These are phyloP conservation scores for Rhododendron ferrugineum DNA, from an alignment of 148 eudicot genomes.

Conservation along the genomic window DNA sequence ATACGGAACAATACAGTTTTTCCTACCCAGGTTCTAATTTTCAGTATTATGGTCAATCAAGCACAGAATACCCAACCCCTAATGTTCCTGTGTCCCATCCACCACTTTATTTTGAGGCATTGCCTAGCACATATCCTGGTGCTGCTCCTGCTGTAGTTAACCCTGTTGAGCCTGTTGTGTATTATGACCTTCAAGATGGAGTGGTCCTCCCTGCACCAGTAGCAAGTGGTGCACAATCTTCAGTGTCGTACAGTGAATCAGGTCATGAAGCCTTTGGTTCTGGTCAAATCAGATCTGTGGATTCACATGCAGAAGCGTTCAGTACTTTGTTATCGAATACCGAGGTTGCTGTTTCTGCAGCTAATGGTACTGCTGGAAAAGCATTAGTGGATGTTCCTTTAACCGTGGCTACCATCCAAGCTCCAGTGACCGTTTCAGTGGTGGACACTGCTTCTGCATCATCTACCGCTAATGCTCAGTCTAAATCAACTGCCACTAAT, in stretches of 20 bases:
- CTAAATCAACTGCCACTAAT: slow-evolving; percentile 39
- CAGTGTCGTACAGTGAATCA: slow-evolving; percentile 24
- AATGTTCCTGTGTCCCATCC: slow-evolving; percentile 34
- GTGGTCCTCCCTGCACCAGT: slow-evolving; percentile 30
- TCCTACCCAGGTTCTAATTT: slow-evolving; percentile 36
- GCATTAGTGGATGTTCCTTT: slow-evolving; percentile 28
- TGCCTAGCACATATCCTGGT: slow-evolving; percentile 30
- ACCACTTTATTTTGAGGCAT: slow-evolving; percentile 44
- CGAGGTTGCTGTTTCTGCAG: slow-evolving; percentile 18
- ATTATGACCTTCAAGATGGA: slow-evolving; percentile 60
- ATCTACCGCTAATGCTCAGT: slow-evolving; percentile 32
- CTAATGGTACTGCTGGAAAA: slow-evolving; percentile 19
- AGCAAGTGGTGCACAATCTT: slow-evolving; percentile 26
- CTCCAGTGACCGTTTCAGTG: slow-evolving; percentile 30
- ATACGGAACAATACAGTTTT: slow-evolving; percentile 41
- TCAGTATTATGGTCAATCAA: slow-evolving; percentile 46
- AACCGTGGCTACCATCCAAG: slow-evolving; percentile 28
- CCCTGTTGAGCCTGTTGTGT: slow-evolving; percentile 41
- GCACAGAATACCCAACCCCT: slow-evolving; percentile 24
- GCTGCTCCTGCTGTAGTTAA: slow-evolving; percentile 36
- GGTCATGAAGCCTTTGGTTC: slow-evolving; percentile 22
- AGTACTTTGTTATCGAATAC: slow-evolving; percentile 20
- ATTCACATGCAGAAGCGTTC: slow-evolving; percentile 14
- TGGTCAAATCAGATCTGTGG: slow-evolving; percentile 20
- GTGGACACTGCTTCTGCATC: slow-evolving; percentile 32